A percentile compares a stretch with the other conserved stretches of the same genome.
Evolutionary conservation across 2,329 filamentous ascomycete genomes (phyloP).

Genomic region (Tolypocladium tropicale): DNA sequence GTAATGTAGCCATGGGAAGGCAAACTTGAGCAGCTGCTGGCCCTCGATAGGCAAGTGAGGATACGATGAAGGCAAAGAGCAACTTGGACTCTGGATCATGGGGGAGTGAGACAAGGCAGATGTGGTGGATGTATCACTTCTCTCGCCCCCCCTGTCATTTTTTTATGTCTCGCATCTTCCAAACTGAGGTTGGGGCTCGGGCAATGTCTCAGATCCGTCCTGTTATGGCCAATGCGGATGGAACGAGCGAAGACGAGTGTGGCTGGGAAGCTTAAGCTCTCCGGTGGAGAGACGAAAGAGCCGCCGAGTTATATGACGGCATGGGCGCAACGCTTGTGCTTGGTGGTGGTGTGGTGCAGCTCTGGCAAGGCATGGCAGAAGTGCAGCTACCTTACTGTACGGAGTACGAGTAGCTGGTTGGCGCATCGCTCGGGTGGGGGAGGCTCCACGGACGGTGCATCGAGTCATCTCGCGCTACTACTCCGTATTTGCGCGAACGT

Average conservation of each 20-base stretch:
- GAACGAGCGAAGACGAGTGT: neutral
- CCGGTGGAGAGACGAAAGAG: neutral
- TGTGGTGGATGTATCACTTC: neutral
- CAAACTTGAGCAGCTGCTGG: neutral
- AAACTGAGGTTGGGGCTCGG: constrained; percentile 1
- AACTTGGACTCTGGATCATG: neutral
- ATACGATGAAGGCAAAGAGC: neutral
- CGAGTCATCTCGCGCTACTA: neutral
- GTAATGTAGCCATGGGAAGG: constrained; percentile 2
- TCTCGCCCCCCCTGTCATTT: neutral
- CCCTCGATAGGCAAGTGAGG: neutral
- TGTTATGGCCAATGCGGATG: neutral
- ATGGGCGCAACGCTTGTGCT: neutral
- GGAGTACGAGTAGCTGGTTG: no score
- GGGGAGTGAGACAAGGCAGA: neutral
- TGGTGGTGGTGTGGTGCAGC: neutral
- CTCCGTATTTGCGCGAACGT: no score
- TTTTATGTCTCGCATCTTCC: neutral
- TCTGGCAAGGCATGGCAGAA: neutral
- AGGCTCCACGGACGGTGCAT: neutral
- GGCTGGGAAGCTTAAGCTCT: neutral
- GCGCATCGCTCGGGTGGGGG: no score
- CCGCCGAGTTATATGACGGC: neutral
- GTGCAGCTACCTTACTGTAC: no score
- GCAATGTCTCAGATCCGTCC: constrained; percentile 1